Base-by-base conservation (phyloP, 371 early-diverging fungal species). In the Chytridium lagenaria region DNA sequence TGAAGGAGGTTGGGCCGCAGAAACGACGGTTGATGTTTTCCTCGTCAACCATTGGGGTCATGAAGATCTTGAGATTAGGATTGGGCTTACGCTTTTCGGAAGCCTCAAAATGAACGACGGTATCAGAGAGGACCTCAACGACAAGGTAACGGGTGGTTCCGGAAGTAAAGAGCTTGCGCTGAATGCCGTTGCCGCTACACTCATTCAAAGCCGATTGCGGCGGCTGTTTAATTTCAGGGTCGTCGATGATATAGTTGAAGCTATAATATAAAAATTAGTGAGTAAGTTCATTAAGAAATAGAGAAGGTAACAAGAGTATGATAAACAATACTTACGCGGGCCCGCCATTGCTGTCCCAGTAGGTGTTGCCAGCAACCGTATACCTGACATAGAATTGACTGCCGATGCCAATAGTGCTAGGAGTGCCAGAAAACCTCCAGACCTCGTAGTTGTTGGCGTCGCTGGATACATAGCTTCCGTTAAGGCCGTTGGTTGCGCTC, bases 61-160 rank as follows among this genome's bases (percentile, higher is more conserved):
- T 50, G 68, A 59, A 64, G 65, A 74, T 68, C 38, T 37, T 50
- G 37, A 38, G 71, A 19, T 49, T 39, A 5, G 63, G 34, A 2
- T 72, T 72, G 2, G 50, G 52, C 5, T 5, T 10, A 30, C 70
- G 59, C 19, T 15, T 34, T 19, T 63, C 52, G 26, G 69, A 39
- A 36, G 51, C 70, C 50, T 74, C 75, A 55, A 70, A 51, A 65
- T 74, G 69, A 16, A 74, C 2, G 16, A 74, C 57, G 63, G 39
- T 69, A 66, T 74, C 75, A n/a, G 69, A 59, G 63, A 74, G 64
- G n/a, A 55, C 70, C 50, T 74, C 75, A 28, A 70, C 50, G 39
- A 63, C 75, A 22, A 74, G 51, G 75, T 70, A 74, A 3, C 68
- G 12, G 5, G 67, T 3, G 7, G 36, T 34, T 15, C n/a, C 12